These are phyloP conservation scores for Talaromyces marneffei DNA, from an alignment of 2,329 filamentous ascomycete genomes.

Conservation along the genomic window DNA sequence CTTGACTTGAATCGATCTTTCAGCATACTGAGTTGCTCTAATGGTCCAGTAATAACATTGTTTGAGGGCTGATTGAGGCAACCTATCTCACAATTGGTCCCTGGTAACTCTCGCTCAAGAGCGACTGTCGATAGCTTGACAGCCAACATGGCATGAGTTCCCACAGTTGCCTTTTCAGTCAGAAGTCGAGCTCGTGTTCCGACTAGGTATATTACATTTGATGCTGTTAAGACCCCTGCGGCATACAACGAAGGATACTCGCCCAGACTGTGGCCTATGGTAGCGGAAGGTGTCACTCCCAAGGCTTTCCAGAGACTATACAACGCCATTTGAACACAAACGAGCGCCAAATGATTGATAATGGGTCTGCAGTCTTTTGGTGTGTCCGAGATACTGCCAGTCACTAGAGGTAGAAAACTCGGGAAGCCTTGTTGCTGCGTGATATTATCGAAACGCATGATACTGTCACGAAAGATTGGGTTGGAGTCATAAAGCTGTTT, in stretches of 20 bases:
- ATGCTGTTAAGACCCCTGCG: conserved; percentile 25
- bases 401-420: conserved; percentile 22
- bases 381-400: conserved; percentile 8
- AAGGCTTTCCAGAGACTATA: conserved; percentile 27
- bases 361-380: conserved; percentile 17
- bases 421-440: conserved; percentile 27
- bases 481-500: conserved; percentile 23
- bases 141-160: conserved; percentile 9
- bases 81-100: conserved; percentile 18
- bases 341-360: conserved; percentile 27
- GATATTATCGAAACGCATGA: conserved; percentile 26
- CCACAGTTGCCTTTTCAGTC: conserved; percentile 8
- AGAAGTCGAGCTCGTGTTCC: conserved; percentile 26
- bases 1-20: background rate
- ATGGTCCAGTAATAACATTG: conserved; percentile 38
- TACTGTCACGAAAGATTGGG: conserved; percentile 24
- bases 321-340: conserved; percentile 30
- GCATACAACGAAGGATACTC: conserved; percentile 29
- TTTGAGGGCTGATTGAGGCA: conserved; percentile 40
- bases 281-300: conserved; percentile 25
- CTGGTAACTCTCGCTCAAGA: background rate
- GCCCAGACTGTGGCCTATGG: conserved; percentile 30
- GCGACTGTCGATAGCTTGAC: background rate
- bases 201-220: conserved; percentile 27
- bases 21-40: conserved; percentile 31